phyloP scores from a whole-genome alignment of 2,329 filamentous ascomycete genomes.

The Monilinia aucupariae region DNA sequence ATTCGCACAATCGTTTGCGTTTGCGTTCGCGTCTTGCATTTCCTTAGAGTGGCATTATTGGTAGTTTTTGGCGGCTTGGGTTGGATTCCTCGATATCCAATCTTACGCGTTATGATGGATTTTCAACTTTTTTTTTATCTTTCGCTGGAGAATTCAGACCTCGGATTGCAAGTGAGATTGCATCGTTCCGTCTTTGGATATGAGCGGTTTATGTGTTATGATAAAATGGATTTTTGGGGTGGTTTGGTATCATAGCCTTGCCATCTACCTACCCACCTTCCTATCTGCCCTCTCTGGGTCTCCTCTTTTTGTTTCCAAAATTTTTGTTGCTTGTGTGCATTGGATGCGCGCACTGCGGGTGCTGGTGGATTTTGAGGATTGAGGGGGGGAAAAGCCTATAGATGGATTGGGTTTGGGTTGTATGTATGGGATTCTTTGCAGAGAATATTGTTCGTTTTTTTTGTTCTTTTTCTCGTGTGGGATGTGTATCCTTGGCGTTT shows the following conservation, averaged over 20 bases:
- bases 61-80: not conserved
- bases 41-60: constrained; percentile 8
- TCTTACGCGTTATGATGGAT: constrained; percentile 7
- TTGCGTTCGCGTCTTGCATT: not conserved
- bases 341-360: constrained; percentile 1
- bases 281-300: not conserved
- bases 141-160: not conserved
- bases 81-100: constrained; percentile 2
- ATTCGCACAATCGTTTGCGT: constrained; percentile 3
- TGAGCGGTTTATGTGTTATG: constrained; percentile 7
- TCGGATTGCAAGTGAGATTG: not conserved
- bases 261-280: constrained; percentile 1
- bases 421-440: not conserved
- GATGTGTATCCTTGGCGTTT: constrained; percentile 1
- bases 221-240: constrained; percentile 5
- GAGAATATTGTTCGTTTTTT: not conserved
- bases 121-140: not conserved
- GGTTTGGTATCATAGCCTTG: constrained; percentile 6
- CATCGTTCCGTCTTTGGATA: not conserved
- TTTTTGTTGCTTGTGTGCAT: not conserved
- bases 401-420: not conserved
- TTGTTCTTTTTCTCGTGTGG: not conserved
- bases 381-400: not conserved
- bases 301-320: not conserved
- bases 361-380: not conserved